These are phyloP conservation scores for Pascua guehoae DNA, from an alignment of 1,284 basidiomycete species.

Conservation along the genomic window DNA sequence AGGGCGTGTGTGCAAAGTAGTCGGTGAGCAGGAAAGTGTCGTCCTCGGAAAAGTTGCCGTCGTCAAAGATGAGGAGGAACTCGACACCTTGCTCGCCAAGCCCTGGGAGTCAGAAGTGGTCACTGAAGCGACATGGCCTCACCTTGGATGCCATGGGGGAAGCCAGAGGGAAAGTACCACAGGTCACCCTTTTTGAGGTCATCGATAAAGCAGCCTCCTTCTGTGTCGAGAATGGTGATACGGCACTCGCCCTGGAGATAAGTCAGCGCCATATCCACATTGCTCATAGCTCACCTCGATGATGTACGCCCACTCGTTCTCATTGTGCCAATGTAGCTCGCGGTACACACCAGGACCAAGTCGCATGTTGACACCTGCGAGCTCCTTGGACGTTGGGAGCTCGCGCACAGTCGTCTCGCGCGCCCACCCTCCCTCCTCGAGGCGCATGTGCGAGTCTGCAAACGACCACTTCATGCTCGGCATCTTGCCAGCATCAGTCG, in stretches of 20 bases:
- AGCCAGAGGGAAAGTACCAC: constrained; percentile 67
- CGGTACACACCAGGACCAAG: constrained; percentile 60
- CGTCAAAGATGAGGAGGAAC: constrained; percentile 63
- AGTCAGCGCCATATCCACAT: constrained; percentile 8
- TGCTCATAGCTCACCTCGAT: constrained; percentile 24
- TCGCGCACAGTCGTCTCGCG: constrained; percentile 50
- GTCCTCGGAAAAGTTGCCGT: constrained; percentile 64
- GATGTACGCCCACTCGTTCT: constrained; percentile 54
- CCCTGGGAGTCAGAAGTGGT: constrained; percentile 12
- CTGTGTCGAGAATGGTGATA: constrained; percentile 59
- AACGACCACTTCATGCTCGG: constrained; percentile 69
- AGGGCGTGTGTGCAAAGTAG: constrained; percentile 57
- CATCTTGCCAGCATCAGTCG: constrained; percentile 63
- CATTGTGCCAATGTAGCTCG: constrained; percentile 71
- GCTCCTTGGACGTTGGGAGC: constrained; percentile 61
- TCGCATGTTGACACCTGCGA: constrained; percentile 68
- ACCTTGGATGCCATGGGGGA: constrained; percentile 60
- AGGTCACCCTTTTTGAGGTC: constrained; percentile 46
- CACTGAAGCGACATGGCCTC: constrained; percentile 24
- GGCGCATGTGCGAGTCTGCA: constrained; percentile 62
- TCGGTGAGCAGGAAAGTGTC: constrained; percentile 60
- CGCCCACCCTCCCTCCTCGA: constrained; percentile 70
- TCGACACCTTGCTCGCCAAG: constrained; percentile 57
- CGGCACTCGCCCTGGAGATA: constrained; percentile 58
- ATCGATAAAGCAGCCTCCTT: constrained; percentile 61